Base-by-base conservation (phyloP, 805 yeast genomes). In the Debaryomyces castellii region DNA sequence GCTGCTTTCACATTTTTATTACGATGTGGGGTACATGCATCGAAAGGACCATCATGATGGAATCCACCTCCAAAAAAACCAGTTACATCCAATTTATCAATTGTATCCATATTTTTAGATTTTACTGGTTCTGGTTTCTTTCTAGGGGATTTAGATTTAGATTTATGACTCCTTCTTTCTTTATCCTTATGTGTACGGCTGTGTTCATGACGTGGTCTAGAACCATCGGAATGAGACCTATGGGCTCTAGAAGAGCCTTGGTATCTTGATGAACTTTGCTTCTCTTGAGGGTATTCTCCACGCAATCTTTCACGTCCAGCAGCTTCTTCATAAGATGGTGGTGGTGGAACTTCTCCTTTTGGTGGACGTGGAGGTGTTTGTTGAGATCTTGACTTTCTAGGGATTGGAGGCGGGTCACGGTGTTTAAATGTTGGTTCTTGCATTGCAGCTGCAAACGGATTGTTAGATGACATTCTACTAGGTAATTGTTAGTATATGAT, bases 1-100 rank as follows among this genome's bases (percentile, higher is more conserved):
- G 97, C 96, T 39, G 81, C 83, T 59, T 76, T 72, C 52, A 68
- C 70, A 47, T 80, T 75, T 68, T 86, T 87, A 67, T 94, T 94
- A 64, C 98, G 83, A 65, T 89, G 96, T 6, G 99, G 98, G 2
- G 95, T 87, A 66, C 98, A 92, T 1, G 99, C 99, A 64, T 94
- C 99, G 63, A 94, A 94, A 12, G 99, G 99, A 10, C 99, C 99
- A 69, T 94, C 99, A 66, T 94, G 98, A 66, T 94, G 99, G 77
- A 94, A 94, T 2, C 95, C 89, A 40, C 88, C 84, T 21, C 97
- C 97, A 62, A 88, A 91, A 50, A 91, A 77, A 1, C 96, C 97
- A 10, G 97, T 91, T 39, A 92, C 99, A 65, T 94, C 99, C 58
- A 94, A 76, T 66, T 88, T 88, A 70, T 94, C 99, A 55, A 94